These are phyloP conservation scores for Pyracantha coccinea DNA, from an alignment of 331 rosid genomes.

Conservation along the genomic window DNA sequence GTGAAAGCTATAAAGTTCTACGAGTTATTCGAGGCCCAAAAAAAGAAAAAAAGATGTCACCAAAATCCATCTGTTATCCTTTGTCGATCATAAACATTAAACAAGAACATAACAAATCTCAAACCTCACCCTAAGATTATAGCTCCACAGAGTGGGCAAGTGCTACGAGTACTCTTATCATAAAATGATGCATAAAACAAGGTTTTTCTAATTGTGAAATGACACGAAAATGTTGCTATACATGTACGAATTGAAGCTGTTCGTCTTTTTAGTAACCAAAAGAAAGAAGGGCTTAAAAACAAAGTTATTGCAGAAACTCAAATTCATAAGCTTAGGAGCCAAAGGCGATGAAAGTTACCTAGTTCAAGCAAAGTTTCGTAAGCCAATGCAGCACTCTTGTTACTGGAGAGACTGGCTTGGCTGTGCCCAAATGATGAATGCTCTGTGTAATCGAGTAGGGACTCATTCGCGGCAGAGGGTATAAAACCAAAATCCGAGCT, in stretches of 20 bases:
- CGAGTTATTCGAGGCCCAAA: background rate
- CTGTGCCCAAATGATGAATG: constrained; percentile 13
- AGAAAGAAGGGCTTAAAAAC: background rate
- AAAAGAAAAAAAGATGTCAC: background rate
- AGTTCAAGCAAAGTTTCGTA: constrained; percentile 17
- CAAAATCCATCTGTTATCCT: background rate
- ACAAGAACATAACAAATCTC: background rate
- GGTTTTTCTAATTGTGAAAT: background rate
- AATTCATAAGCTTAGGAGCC: background rate
- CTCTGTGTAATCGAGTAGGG: constrained; percentile 13
- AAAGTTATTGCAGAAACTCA: background rate
- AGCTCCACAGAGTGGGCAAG: background rate
- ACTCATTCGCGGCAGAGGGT: background rate
- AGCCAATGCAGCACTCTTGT: constrained; percentile 16
- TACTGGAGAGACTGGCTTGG: constrained; percentile 3
- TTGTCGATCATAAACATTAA: background rate
- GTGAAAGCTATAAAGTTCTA: background rate
- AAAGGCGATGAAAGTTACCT: constrained; percentile 23
- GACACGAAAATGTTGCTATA: background rate
- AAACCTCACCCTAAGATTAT: background rate
- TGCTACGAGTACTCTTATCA: background rate
- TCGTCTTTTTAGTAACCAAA: background rate
- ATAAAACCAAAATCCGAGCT: constrained; percentile 12
- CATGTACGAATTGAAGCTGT: background rate
- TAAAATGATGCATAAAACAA: background rate